Percentiles rank a stretch among this genome's conserved stretches.
Evolutionary conservation across 805 yeast species (phyloP).

Genomic region (Saccharomycopsis lassenensis): DNA sequence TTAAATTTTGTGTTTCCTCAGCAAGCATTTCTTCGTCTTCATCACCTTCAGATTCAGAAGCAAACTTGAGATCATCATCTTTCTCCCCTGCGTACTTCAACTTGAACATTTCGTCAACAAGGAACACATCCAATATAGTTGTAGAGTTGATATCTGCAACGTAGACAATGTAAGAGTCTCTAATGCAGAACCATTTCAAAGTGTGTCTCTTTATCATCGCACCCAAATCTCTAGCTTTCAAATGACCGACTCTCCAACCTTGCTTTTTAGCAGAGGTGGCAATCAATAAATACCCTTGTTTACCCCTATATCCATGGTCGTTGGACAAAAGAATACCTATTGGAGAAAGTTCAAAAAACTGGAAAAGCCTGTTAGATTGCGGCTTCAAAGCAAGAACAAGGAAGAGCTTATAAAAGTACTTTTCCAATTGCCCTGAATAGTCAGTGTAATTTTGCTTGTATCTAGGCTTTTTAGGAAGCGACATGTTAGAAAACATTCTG

Average conservation of each 20-base stretch:
- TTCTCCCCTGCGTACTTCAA: constrained; percentile 36
- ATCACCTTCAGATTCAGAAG: constrained; percentile 31
- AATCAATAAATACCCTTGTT: constrained; percentile 76
- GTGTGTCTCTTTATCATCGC: constrained; percentile 87
- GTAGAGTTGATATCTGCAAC: constrained; percentile 82
- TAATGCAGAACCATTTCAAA: constrained; percentile 78
- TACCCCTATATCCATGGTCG: constrained; percentile 74
- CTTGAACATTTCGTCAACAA: constrained; percentile 71
- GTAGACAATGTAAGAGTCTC: constrained; percentile 76
- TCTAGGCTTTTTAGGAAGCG: constrained; percentile 1
- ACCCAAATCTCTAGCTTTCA: constrained; percentile 63
- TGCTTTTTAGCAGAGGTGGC: constrained; percentile 77
- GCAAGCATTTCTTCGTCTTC: constrained; percentile 27
- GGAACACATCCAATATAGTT: constrained; percentile 80
- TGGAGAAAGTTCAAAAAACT: constrained; percentile 84
- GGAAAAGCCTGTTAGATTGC: constrained; percentile 72
- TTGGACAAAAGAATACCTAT: constrained; percentile 73
- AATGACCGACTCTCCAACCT: constrained; percentile 94
- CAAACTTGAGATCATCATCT: constrained; percentile 20
- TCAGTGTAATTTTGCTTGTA: not conserved
- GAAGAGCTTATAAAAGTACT: constrained; percentile 55
- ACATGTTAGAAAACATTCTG: constrained; percentile 9
- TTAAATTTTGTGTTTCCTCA: constrained; percentile 3
- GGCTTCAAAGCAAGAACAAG: constrained; percentile 55
- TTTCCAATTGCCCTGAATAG: constrained; percentile 39